Evolutionary conservation across 805 yeast genomes (phyloP), one percentile per base, ranked within the genome.

Genomic region (Kazachstania viticola): DNA sequence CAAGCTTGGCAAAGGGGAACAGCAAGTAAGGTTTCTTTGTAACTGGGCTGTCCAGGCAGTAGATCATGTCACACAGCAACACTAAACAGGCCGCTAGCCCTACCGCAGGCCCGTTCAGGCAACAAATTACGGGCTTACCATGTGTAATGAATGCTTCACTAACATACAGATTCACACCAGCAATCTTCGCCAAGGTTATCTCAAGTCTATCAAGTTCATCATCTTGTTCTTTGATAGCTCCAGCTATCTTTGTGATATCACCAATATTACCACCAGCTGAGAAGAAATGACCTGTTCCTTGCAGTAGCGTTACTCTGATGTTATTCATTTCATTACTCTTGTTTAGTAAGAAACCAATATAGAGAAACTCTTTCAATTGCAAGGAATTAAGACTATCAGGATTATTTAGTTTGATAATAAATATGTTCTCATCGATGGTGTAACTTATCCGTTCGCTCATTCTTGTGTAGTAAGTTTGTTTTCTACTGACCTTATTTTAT

Each of bases 21-120:
- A 77, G 65, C 41, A 83, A 49, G 37, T 75, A 69, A 19, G n/a
- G n/a, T n/a, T n/a, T n/a, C n/a, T n/a, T n/a, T n/a, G n/a, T n/a
- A 36, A 70, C 68, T 17, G 66, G 61, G 23, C 65, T 69, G 44
- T 75, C 73, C 40, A 64, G 68, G 9, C 77, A 76, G 48, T 79
- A 82, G 9, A 84, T 62, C 36, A 84, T 63, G 54, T 84, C 95
- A 53, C 80, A 72, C 32, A 79, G 58, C 25, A 77, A 68, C 11
- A 82, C 77, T 31, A 84, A 51, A 0, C 83, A 80, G 5, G 87
- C 73, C 18, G 75, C 62, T 32, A 84, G 64, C 0, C 95, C 95
- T 38, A 84, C 68, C 5, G 75, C 93, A 0, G 95, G 94, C 0
- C 95, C 95, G 49, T 84, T 84, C 33, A 84, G 62, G 3, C 83